A percentile compares a stretch with the other conserved stretches of the same genome.
phyloP scores from a whole-genome alignment of 306 rosid genomes.

The Quercus gilva region DNA sequence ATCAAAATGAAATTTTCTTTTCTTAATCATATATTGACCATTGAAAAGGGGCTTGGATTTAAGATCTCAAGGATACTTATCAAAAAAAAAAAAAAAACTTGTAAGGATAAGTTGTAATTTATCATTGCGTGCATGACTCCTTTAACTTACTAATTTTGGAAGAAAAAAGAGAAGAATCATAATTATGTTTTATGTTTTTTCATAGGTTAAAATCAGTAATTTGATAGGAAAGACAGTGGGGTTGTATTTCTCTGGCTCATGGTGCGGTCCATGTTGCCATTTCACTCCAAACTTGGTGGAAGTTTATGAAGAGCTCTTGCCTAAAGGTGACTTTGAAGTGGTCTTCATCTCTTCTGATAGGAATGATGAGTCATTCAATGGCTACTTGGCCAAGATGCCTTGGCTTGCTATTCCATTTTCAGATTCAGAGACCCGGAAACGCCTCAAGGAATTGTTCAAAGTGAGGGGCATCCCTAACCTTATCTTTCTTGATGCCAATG shows the following conservation, averaged over 20 bases:
- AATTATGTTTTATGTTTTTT: too few species aligned
- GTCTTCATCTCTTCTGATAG: conserved; percentile 47
- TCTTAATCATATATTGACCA: too few species aligned
- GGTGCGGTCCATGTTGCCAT: conserved; percentile 53
- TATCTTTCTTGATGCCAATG: conserved; percentile 34
- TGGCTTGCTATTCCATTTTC: conserved; percentile 45
- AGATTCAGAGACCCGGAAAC: conserved; percentile 35
- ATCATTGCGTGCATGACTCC: too few species aligned
- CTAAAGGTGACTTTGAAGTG: conserved; percentile 42
- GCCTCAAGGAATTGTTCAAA: conserved; percentile 32
- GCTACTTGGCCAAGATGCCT: conserved; percentile 54
- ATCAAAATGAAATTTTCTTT: too few species aligned
- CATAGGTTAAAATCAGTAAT: conserved; percentile 34
- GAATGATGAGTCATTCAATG: conserved; percentile 38
- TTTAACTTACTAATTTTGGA: too few species aligned
- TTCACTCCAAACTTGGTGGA: conserved; percentile 46
- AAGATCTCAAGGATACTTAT: too few species aligned
- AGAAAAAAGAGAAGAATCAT: too few species aligned
- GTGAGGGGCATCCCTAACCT: conserved; percentile 53
- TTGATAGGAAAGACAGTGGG: conserved; percentile 39
- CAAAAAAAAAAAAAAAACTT: too few species aligned
- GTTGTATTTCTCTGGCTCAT: conserved; percentile 50
- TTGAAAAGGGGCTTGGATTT: too few species aligned
- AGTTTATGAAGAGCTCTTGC: conserved; percentile 29
- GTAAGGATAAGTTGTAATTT: too few species aligned